phyloP scores from a whole-genome alignment of 1,284 basidiomycete species.

The Melampsora americana region DNA sequence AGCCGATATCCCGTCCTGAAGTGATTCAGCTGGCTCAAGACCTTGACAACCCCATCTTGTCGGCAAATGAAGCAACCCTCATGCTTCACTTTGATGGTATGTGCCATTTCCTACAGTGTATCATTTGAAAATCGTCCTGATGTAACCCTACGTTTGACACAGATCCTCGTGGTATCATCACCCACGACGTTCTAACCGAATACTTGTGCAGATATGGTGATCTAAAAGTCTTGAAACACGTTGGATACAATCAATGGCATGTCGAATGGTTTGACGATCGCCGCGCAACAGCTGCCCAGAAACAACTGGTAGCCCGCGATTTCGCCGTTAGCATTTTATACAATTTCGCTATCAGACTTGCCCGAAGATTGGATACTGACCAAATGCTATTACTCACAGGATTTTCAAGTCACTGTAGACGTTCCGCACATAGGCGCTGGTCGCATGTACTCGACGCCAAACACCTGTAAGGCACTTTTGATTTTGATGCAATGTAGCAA shows the following conservation, averaged over 20 bases:
- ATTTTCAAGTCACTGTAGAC: conserved; percentile 35
- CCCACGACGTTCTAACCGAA: conserved; percentile 33
- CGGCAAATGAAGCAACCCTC: conserved; percentile 36
- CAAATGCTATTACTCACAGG: background rate
- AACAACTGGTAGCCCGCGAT: conserved; percentile 27
- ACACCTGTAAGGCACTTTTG: background rate
- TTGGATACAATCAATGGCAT: conserved; percentile 28
- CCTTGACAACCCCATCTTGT: conserved; percentile 36
- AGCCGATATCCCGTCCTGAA: conserved; percentile 32
- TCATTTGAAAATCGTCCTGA: too few relatives aligned
- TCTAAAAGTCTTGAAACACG: conserved; percentile 21
- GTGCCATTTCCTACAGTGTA: background rate
- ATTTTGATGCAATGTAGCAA: background rate
- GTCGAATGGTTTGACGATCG: conserved; percentile 41
- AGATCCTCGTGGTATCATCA: conserved; percentile 42
- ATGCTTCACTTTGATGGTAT: conserved; percentile 36
- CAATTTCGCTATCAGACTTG: too few relatives aligned
- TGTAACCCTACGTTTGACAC: background rate
- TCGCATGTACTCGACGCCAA: conserved; percentile 6
- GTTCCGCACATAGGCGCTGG: conserved; percentile 2
- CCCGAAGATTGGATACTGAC: too few relatives aligned
- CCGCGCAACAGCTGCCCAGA: conserved; percentile 29
- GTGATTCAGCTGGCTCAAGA: conserved; percentile 41
- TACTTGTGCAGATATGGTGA: conserved; percentile 39
- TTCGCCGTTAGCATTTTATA: conserved; percentile 24